Base-by-base conservation (phyloP, 805 yeast genomes). In the Saccharomycopsis olivae region DNA sequence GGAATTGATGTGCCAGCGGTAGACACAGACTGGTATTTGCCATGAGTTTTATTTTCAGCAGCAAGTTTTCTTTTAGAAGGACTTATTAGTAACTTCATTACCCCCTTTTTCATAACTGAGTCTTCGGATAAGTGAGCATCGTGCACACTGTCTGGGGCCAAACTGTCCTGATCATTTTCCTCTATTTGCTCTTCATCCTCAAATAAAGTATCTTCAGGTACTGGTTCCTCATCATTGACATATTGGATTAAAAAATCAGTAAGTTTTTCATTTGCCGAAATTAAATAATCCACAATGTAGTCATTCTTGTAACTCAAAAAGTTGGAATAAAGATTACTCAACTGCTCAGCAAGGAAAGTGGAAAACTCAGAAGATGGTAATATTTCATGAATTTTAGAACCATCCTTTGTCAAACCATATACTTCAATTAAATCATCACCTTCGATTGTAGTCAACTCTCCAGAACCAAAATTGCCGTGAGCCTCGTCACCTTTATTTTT, bases 241-340 rank as follows among this genome's bases (percentile, higher is more conserved):
- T 36, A 46, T 11, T 36, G 43, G 20, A 27, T 40, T 49, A 44
- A 52, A n/a, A 40, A 35, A 1, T 38, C 25, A 8, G 53, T 32
- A 4, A 57, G 40, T 17, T 41, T 39, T 1, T 47, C 53, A 47
- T 66, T 65, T 8, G 57, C 47, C 2, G 48, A 38, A 5, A 64
- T 42, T 15, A 66, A 48, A 11, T 48, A 40, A 10, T 48, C 51
- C 1, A 53, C 48, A 38, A 60, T 46, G 3, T 36, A 43, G 3
- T 53, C 50, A 44, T 68, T 66, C 4, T 58, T 59, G 11, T 64
- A 52, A 8, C 66, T 56, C 29, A 62, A 41, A 23, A 53, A 56
- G 17, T 57, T 49, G 0, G 61, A 54, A 47, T 60, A 52, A 25
- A 65, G 38, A 23, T 57, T 56, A 9, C 66, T 55, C 3, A 69